Conservation (phyloP, 2,329 filamentous ascomycete genomes). For the Fusarium beomiforme region DNA sequence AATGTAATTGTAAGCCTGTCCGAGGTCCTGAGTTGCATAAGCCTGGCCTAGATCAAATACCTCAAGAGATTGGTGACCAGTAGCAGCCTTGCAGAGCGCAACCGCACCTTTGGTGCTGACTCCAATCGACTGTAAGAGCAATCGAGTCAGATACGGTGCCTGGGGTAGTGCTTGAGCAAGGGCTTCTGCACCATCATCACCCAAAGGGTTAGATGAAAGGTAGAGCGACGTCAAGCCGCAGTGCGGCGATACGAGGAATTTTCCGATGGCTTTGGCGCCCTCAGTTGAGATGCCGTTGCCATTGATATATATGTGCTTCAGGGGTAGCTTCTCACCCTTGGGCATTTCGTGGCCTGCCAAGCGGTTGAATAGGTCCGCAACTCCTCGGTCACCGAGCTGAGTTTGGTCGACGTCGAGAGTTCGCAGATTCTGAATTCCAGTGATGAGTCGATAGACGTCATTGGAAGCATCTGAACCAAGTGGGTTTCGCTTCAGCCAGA, state of each 20-base stretch:
- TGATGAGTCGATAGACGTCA: conserved; percentile 57
- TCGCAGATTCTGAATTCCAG: conserved; percentile 53
- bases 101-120: conserved; percentile 52
- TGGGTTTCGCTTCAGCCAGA: conserved; percentile 66
- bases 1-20: conserved; percentile 59
- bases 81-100: conserved; percentile 51
- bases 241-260: conserved; percentile 47
- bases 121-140: conserved; percentile 56
- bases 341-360: conserved; percentile 46
- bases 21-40: conserved; percentile 57
- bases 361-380: conserved; percentile 54
- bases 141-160: conserved; percentile 48
- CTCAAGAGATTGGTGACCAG: conserved; percentile 48
- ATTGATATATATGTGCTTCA: conserved; percentile 51
- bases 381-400: conserved; percentile 58
- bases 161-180: conserved; percentile 46
- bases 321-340: conserved; percentile 44
- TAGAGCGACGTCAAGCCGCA: conserved; percentile 51
- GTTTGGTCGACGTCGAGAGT: conserved; percentile 65
- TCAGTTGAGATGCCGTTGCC: conserved; percentile 48
- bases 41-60: conserved; percentile 57
- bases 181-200: conserved; percentile 45
- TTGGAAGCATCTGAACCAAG: conserved; percentile 52
- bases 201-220: conserved; percentile 52
- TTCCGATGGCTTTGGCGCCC: conserved; percentile 45